Conservation (phyloP, 208 protist genomes). For the Angomonas ambiguus region DNA sequence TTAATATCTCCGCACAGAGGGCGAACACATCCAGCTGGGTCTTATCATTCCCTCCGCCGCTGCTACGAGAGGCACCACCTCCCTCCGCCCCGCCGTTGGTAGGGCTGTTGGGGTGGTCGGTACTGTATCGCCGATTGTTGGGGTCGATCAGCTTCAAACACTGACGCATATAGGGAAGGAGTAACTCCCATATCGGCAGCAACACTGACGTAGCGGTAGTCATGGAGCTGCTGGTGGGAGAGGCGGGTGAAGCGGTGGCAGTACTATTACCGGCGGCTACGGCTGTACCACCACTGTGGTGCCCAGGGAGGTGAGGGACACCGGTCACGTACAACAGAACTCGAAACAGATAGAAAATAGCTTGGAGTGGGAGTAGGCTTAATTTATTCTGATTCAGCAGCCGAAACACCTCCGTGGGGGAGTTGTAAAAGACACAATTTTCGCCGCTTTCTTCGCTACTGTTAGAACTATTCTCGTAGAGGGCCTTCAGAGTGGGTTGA, state of each 20-base stretch:
- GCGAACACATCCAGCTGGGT: constrained; percentile 26
- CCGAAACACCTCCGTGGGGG: constrained; percentile 9
- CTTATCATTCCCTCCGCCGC: not conserved
- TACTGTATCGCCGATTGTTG: not conserved
- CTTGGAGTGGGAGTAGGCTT: constrained; percentile 24
- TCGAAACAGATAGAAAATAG: constrained; percentile 52
- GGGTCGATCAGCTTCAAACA: not conserved
- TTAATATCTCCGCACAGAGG: constrained; percentile 59
- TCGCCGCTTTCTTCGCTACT: not conserved
- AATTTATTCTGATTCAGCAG: constrained; percentile 18
- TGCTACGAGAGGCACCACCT: not conserved
- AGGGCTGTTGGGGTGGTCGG: not conserved
- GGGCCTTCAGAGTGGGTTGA: constrained; percentile 7
- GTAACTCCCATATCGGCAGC: not conserved
- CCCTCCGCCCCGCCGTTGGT: not conserved
- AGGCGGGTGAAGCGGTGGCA: constrained; percentile 23
- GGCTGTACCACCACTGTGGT: not conserved
- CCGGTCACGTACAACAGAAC: constrained; percentile 35
- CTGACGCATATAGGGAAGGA: not conserved
- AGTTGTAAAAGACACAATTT: constrained; percentile 18
- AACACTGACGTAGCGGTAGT: constrained; percentile 2
- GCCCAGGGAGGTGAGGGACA: not conserved
- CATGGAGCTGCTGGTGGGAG: not conserved
- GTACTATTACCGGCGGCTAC: not conserved
- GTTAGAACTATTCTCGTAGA: constrained; percentile 38